A percentile compares a stretch with the other conserved stretches of the same genome.
phyloP scores from a whole-genome alignment of 108 stramenopile genomes.

The Nitzschia palea region DNA sequence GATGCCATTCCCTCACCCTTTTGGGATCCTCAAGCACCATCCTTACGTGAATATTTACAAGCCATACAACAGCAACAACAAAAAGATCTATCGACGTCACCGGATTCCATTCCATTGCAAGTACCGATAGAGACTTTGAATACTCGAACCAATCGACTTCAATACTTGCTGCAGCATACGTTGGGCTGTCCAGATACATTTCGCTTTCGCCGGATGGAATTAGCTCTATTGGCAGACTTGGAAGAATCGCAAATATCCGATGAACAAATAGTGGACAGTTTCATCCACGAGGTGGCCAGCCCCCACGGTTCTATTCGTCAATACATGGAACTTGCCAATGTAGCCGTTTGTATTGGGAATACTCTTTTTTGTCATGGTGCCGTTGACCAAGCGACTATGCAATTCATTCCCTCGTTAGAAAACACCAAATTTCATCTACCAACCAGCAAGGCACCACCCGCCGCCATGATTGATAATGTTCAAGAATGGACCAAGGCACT shows the following conservation, averaged over 20 bases:
- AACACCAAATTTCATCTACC: conserved; percentile 56
- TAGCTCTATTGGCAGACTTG: conserved; percentile 23
- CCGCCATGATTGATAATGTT: conserved; percentile 31
- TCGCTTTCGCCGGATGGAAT: conserved; percentile 62
- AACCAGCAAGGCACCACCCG: conserved; percentile 25
- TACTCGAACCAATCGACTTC: conserved; percentile 41
- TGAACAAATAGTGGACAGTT: conserved; percentile 56
- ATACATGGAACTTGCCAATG: conserved; percentile 48
- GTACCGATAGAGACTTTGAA: conserved; percentile 19
- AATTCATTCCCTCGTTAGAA: conserved; percentile 48
- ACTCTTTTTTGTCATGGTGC: conserved; percentile 76
- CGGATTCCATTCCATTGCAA: neutral
- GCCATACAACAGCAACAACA: neutral
- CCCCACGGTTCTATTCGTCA: conserved; percentile 46
- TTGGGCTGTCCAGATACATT: conserved; percentile 68
- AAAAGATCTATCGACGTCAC: no score
- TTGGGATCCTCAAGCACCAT: conserved; percentile 52
- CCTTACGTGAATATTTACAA: conserved; percentile 42
- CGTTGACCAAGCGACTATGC: conserved; percentile 46
- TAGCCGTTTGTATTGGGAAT: conserved; percentile 54
- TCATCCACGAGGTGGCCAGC: conserved; percentile 46
- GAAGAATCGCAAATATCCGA: conserved; percentile 33
- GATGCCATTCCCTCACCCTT: conserved; percentile 44
- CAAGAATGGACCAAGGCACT: conserved; percentile 55
- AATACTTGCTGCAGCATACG: conserved; percentile 62